Evolutionary conservation across 352 stramenopile genomes (phyloP), one percentile per base, ranked within the genome.

Genomic region (Phytophthora uliginosa): DNA sequence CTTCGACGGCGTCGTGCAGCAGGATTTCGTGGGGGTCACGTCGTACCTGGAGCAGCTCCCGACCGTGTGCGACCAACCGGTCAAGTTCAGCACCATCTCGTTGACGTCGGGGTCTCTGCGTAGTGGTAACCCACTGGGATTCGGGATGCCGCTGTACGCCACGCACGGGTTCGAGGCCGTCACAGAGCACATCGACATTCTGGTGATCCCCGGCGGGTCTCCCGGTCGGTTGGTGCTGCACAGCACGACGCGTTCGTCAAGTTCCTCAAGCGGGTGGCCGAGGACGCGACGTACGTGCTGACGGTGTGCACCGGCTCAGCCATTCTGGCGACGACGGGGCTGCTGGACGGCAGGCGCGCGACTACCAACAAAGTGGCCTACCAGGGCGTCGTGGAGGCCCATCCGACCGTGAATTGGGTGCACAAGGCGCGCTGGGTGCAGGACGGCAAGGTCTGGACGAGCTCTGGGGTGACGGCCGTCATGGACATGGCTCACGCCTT

Each of bases 341-440:
- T 85, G 17, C 54, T 92, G 28, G 81, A 84, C 38, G 77, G 71
- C 18, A 80, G 77, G 31, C 64, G 59, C 50, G 82, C 84, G 47
- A 92, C 84, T n/a, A 90, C 84, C 64, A 92, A 92, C 79, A 92
- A 92, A 60, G 72, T 86, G 31, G 74, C 65, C 31, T 90, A 84
- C 63, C 57, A 75, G 17, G 47, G 78, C 7, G 71, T 92, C 31
- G 72, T 73, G 24, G 22, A 65, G 18, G 45, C 67, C 18, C 63
- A 80, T 20, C 78, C 78, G n/a, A 65, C 40, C 1, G 81, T 90
- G 17, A 20, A 81, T 7, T 93, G 86, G 84, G 74, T 89, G 10
- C 69, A 72, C 56, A 82, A 89, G 57, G 86, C 84, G 33, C 80
- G 84, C 15, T 93, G 86, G 86, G 74, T 89, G 58, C 76, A 81